These are phyloP conservation scores for Boletus bicolor DNA, from an alignment of 768 basidiomycete genomes.

Conservation along the genomic window DNA sequence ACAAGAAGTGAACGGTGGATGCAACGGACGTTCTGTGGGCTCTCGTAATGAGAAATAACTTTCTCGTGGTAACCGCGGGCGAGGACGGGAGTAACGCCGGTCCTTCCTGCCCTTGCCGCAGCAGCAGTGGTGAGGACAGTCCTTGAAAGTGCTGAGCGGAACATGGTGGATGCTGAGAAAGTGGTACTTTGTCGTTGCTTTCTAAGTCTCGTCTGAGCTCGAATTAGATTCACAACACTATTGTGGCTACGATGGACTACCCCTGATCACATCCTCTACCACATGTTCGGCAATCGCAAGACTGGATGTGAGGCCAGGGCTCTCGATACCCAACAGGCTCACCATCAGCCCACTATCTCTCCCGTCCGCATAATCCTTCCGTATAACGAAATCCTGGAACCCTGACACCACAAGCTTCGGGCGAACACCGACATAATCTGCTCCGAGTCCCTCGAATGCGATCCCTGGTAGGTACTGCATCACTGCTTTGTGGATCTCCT, in stretches of 20 bases:
- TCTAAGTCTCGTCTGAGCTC: slow-evolving; percentile 22
- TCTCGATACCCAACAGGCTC: slow-evolving; percentile 86
- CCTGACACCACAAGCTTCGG: slow-evolving; percentile 84
- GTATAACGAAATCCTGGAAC: slow-evolving; percentile 83
- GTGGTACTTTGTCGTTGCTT: slow-evolving; percentile 7
- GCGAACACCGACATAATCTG: slow-evolving; percentile 83
- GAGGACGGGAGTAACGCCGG: slow-evolving; percentile 46
- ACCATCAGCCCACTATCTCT: slow-evolving; percentile 51
- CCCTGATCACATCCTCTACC: slow-evolving; percentile 49
- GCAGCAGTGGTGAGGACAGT: slow-evolving; percentile 44
- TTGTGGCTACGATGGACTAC: not conserved
- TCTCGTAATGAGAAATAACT: slow-evolving; percentile 96
- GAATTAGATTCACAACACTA: slow-evolving; percentile 1
- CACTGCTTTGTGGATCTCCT: slow-evolving; percentile 71
- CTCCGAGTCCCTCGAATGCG: slow-evolving; percentile 54
- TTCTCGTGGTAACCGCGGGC: slow-evolving; percentile 89
- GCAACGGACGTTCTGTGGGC: slow-evolving; percentile 85
- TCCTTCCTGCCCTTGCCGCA: slow-evolving; percentile 40
- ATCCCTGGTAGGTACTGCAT: slow-evolving; percentile 69
- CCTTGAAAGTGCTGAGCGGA: slow-evolving; percentile 58
- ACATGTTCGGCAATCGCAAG: slow-evolving; percentile 86
- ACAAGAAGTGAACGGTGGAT: slow-evolving; percentile 30
- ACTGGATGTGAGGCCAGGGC: slow-evolving; percentile 84
- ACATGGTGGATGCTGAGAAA: slow-evolving; percentile 53
- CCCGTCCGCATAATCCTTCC: slow-evolving; percentile 55